Conservation (phyloP, 106 monocot species). For the Dendrobium huoshanense region DNA sequence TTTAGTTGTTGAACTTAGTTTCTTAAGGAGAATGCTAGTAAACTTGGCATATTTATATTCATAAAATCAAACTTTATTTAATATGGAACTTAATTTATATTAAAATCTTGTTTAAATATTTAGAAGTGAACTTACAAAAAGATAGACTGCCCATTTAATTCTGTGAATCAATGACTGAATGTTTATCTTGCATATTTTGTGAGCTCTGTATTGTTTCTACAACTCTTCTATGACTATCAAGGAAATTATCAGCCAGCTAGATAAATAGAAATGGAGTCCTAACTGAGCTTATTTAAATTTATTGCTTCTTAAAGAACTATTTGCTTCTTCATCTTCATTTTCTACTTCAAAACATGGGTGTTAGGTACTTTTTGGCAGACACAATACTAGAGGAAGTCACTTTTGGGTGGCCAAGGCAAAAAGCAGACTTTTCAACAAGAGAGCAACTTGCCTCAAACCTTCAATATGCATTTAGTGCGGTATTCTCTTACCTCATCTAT, state of each 20-base stretch:
- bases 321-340: background rate
- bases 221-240: background rate
- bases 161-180: background rate
- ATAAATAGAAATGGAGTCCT: background rate
- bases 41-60: background rate
- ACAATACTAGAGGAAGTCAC: constrained; percentile 88
- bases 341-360: background rate
- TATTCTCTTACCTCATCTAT: constrained; percentile 18
- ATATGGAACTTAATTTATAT: background rate
- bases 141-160: background rate
- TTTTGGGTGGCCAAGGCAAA: constrained; percentile 95
- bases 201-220: background rate
- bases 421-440: constrained; percentile 38
- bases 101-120: background rate
- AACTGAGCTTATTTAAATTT: background rate
- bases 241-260: background rate
- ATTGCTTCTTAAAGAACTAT: background rate
- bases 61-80: background rate
- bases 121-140: background rate
- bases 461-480: constrained; percentile 71
- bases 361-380: constrained; percentile 90
- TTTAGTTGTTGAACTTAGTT: background rate
- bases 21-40: background rate
- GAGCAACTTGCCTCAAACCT: constrained; percentile 69
- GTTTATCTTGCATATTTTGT: background rate